Percentiles rank a stretch among this genome's conserved stretches.
Conservation (phyloP, 441 rosid species). For the Populus hybrid region DNA sequence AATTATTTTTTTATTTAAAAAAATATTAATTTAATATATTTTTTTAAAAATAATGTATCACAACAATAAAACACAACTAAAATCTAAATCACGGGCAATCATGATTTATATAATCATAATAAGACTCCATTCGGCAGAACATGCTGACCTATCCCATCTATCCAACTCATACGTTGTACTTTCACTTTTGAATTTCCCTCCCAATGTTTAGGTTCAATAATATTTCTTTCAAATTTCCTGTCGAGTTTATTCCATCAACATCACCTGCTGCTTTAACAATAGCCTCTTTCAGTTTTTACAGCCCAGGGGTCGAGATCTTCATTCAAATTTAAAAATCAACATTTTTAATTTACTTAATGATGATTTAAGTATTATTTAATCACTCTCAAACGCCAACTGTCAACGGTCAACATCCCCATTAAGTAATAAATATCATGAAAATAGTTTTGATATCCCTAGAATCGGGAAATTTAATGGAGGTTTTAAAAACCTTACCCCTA, state of each 20-base stretch:
- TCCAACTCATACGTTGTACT: not conserved
- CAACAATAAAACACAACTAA: not conserved
- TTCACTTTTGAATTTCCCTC: not conserved
- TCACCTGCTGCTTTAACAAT: not conserved
- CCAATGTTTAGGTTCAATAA: not conserved
- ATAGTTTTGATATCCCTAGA: constrained; percentile 25
- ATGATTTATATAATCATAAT: too few species aligned
- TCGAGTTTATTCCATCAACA: not conserved
- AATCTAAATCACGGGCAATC: too few species aligned
- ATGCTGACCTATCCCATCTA: too few species aligned
- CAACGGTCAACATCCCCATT: not conserved
- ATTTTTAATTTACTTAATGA: not conserved
- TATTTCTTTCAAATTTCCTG: not conserved
- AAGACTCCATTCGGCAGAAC: not conserved
- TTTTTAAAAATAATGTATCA: not conserved
- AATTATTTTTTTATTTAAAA: too few species aligned
- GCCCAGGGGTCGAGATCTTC: constrained; percentile 6
- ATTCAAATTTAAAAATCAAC: constrained; percentile 14
- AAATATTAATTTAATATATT: not conserved
- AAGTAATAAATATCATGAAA: constrained; percentile 3
- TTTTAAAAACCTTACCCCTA: not conserved
- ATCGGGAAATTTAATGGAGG: constrained; percentile 15
- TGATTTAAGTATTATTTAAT: not conserved
- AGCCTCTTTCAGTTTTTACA: not conserved
- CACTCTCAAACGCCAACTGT: not conserved